Base-by-base conservation (phyloP, 352 stramenopile genomes). In the Pythium angustatum region DNA sequence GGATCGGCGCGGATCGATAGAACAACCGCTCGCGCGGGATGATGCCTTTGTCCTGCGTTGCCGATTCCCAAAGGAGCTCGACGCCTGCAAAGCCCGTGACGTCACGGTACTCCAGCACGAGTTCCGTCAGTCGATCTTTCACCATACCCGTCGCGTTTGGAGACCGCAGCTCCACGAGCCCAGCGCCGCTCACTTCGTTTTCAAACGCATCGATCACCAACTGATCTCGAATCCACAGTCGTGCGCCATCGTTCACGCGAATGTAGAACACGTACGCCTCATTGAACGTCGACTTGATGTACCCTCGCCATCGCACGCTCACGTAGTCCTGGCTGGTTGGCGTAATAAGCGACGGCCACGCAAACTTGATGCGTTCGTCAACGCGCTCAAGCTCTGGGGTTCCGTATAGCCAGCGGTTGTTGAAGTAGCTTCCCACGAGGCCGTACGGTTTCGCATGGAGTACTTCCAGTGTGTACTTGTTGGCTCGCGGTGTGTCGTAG, bases 321-420 rank as follows among this genome's bases (percentile, higher is more conserved):
- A 98, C 91, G 68, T 98, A 98, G 66, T 99, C 95, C 64, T 90
- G 85, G 49, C 87, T 96, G 1, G 88, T 98, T 14, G 82, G 78
- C 1, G 92, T 98, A 58, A 99, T 90, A 22, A 88, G 78, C 47
- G 94, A 82, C 17, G 78, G 68, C 96, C 96, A 99, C 3, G 77
- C 64, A 68, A 99, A 99, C 65, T 98, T 81, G 51, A 99, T 83
- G 5, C 73, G 64, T 10, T 69, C 43, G 67, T 99, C 96, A 3
- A 98, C 70, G 19, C 95, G 84, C 41, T 83, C 83, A 1, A 98
- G 38, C 26, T 88, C 80, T 7, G 95, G 85, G 7, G 77, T 75
- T 12, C 90, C 93, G 50, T 96, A 92, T 24, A 98, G 75, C 96
- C 96, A 98, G 0, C 94, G 83, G 68, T 99, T 99, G 69, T 97